Conservation (phyloP, 495 filamentous ascomycete genomes). For the Aspergillus olivimuriae region DNA sequence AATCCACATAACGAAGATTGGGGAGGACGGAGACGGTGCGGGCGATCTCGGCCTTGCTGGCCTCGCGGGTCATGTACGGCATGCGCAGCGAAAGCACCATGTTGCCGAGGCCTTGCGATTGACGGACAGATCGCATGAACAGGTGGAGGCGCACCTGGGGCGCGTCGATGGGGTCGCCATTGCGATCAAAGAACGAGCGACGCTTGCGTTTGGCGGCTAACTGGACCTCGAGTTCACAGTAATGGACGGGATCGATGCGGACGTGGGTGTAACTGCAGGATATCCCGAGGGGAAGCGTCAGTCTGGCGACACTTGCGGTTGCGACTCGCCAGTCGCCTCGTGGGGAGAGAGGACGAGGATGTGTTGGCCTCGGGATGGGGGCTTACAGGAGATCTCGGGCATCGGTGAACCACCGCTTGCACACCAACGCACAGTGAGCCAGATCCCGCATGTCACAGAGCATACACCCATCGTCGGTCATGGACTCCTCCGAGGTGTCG, state of each 20-base stretch:
- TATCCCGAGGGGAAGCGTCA: no score
- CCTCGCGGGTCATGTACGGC: constrained; percentile 95
- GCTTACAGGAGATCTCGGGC: constrained; percentile 48
- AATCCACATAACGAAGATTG: constrained; percentile 81
- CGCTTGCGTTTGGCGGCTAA: constrained; percentile 71
- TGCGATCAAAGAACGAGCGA: constrained; percentile 65
- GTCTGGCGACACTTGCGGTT: no score
- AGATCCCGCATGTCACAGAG: constrained; percentile 93
- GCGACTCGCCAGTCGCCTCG: no score
- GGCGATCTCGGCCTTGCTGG: constrained; percentile 75
- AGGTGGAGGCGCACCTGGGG: constrained; percentile 68
- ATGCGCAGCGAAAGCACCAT: constrained; percentile 75
- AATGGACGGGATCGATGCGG: constrained; percentile 91
- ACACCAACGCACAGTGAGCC: constrained; percentile 67
- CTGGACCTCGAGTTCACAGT: constrained; percentile 79
- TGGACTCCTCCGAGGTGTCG: constrained; percentile 73
- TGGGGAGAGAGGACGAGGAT: no score
- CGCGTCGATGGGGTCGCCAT: constrained; percentile 71
- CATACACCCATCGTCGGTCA: constrained; percentile 82
- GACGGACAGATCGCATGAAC: constrained; percentile 73
- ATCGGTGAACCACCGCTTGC: constrained; percentile 62
- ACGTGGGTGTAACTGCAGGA: constrained; percentile 71
- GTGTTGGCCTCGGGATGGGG: no score
- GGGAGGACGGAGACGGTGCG: constrained; percentile 79
- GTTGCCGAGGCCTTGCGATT: constrained; percentile 57